phyloP scores from a whole-genome alignment of 2,329 filamentous ascomycete species.

The Fusarium zealandicum region DNA sequence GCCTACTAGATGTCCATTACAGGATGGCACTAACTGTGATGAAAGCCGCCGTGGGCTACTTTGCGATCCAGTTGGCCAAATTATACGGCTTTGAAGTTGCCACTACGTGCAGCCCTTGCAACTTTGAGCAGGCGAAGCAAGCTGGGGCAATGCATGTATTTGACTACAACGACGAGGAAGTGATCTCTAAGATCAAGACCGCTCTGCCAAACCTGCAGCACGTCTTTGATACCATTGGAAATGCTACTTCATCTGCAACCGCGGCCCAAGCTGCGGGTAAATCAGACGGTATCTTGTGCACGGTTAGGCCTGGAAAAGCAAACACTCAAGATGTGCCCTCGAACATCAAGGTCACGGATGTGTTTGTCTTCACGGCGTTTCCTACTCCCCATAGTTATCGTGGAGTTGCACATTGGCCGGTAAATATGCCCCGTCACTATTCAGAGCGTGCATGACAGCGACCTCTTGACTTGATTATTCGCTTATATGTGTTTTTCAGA shows the following conservation, averaged over 20 bases:
- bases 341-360: conserved; percentile 48
- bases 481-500: background rate
- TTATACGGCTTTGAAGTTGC: conserved; percentile 43
- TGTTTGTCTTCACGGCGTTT: conserved; percentile 54
- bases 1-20: background rate
- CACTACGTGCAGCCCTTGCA: conserved; percentile 46
- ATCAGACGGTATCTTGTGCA: conserved; percentile 46
- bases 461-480: background rate
- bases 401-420: conserved; percentile 47
- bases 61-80: conserved; percentile 45
- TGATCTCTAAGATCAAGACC: conserved; percentile 45
- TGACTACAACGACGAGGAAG: conserved; percentile 49
- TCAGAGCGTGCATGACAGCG: background rate
- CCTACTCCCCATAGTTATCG: conserved; percentile 50
- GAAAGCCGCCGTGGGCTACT: conserved; percentile 27
- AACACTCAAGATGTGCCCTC: conserved; percentile 47
- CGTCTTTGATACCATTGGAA: conserved; percentile 53
- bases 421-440: conserved; percentile 32
- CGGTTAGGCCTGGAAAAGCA: conserved; percentile 51
- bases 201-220: conserved; percentile 44
- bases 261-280: conserved; percentile 40
- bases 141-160: conserved; percentile 47
- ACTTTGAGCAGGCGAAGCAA: conserved; percentile 42
- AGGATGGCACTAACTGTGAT: fast-evolving
- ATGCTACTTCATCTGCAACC: conserved; percentile 42